Evolutionary conservation across 192 early-diverging fungal genomes (phyloP).

Genomic region (Coemansia sp.): DNA sequence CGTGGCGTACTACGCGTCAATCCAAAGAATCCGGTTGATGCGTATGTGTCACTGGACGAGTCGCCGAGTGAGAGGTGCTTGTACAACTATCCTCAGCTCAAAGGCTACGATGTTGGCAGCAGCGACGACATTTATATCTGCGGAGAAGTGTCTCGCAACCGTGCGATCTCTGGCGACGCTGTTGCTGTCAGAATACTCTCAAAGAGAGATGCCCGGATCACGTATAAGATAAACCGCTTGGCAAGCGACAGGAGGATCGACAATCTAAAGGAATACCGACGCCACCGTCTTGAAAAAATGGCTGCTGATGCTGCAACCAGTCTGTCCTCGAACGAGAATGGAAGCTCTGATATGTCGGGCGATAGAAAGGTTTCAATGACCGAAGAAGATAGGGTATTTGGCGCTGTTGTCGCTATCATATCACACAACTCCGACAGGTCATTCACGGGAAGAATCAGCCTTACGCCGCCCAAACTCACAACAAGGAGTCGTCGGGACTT

Average conservation of each 20-base stretch:
- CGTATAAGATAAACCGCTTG: constrained; percentile 37
- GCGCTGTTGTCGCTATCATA: constrained; percentile 34
- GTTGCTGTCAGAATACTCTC: constrained; percentile 85
- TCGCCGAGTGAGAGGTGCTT: constrained; percentile 32
- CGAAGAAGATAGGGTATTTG: constrained; percentile 16
- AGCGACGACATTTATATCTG: constrained; percentile 71
- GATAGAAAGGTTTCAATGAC: neutral
- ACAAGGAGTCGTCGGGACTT: constrained; percentile 8
- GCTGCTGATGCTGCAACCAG: neutral
- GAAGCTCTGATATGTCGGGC: neutral
- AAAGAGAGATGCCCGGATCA: neutral
- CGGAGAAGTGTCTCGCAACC: constrained; percentile 79
- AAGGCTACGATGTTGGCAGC: constrained; percentile 27
- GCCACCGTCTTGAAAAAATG: constrained; percentile 69
- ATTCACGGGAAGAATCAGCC: constrained; percentile 29
- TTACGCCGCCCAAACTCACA: constrained; percentile 3
- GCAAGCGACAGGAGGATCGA: constrained; percentile 62
- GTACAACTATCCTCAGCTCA: constrained; percentile 23
- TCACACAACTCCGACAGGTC: constrained; percentile 21
- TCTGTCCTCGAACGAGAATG: constrained; percentile 24
- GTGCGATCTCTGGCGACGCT: constrained; percentile 86
- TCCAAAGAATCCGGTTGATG: constrained; percentile 80
- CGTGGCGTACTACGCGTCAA: constrained; percentile 85
- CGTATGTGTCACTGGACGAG: constrained; percentile 81
- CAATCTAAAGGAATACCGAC: constrained; percentile 61